Base-by-base conservation (phyloP, 2,329 filamentous ascomycete genomes). In the Pseudogymnoascus sp. region DNA sequence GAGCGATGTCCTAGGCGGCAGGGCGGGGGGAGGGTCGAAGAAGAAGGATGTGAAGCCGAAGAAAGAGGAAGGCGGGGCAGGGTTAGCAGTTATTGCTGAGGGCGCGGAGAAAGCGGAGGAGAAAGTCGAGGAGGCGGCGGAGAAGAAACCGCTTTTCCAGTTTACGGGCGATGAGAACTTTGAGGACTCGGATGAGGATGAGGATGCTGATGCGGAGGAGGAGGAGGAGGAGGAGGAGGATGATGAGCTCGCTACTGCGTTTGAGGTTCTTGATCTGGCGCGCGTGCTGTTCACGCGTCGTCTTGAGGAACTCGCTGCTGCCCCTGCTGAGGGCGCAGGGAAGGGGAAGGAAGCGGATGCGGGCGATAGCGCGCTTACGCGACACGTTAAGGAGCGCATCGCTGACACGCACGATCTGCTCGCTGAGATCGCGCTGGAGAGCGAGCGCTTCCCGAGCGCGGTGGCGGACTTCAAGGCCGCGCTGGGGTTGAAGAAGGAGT, bases 91-190 rank as follows among this genome's bases (percentile, higher is more conserved):
- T 42, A 69, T 71, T 59, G 70, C 68, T 42, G 69, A 69, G 62
- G 67, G 66, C n/a, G 63, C 60, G 60, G 67, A 68, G 59, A 35
- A 65, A 25, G 72, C 68, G 71, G 64, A 74, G 42, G 75, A 73
- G 65, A 72, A 75, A 40, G 70, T 70, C 16, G 75, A 76, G 23
- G 76, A 72, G 47, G 69, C 70, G 12, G 77, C 79, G 33, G 77
- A 75, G 4, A 89, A 88, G 74, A 93, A 92, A 74, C 86, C 90
- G 0, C 84, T 91, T 66, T 97, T 99, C 75, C 90, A 96, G 70
- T 96, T 99, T 73, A 89, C 86, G 4, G 94, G 94, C 63, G 93
- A 97, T 73, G 93, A 97, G 75, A 93, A 96, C 73, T 96, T 91
- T 78, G 90, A 91, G 62, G 87, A 90, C 62, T 90, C 88, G 0